Evolutionary conservation across 2,329 filamentous ascomycete genomes (phyloP).

Genomic region (Nigrospora oryzae): DNA sequence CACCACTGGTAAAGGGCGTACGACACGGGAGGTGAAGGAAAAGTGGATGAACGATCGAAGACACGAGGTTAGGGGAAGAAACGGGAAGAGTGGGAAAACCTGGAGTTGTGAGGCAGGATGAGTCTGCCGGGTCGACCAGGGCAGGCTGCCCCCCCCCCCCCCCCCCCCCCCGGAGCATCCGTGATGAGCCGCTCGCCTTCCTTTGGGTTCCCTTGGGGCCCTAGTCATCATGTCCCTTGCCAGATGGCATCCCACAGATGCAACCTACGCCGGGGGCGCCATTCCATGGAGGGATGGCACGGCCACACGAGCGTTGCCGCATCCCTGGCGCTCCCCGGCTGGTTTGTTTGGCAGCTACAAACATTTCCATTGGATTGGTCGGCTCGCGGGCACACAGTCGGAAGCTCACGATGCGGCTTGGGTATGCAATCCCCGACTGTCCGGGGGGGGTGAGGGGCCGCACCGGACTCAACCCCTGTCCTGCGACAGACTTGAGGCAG

Average conservation of each 20-base stretch:
- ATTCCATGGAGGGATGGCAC: background rate
- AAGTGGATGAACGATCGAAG: background rate
- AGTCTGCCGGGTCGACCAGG: background rate
- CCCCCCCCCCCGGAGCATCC: too few species aligned
- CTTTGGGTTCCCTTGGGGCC: too few species aligned
- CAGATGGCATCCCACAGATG: too few species aligned
- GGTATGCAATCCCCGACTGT: background rate
- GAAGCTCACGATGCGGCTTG: background rate
- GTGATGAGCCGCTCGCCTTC: too few species aligned
- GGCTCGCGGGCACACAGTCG: background rate
- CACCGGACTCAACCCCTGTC: constrained; percentile 5
- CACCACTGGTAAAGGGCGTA: constrained; percentile 1
- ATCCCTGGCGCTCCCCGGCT: background rate
- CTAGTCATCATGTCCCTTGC: too few species aligned
- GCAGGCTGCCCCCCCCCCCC: too few species aligned
- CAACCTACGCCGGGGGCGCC: too few species aligned
- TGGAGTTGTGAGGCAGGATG: background rate
- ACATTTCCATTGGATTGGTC: background rate
- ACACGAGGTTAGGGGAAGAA: background rate
- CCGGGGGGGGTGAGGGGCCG: constrained; percentile 1
- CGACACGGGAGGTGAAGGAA: background rate
- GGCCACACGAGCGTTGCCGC: background rate
- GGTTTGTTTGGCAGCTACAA: constrained; percentile 10
- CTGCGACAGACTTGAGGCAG: constrained; percentile 9
- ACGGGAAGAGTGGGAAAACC: constrained; percentile 1